Conservation (phyloP, 352 stramenopile genomes). For the Globisporangium rhizosaccharum region DNA sequence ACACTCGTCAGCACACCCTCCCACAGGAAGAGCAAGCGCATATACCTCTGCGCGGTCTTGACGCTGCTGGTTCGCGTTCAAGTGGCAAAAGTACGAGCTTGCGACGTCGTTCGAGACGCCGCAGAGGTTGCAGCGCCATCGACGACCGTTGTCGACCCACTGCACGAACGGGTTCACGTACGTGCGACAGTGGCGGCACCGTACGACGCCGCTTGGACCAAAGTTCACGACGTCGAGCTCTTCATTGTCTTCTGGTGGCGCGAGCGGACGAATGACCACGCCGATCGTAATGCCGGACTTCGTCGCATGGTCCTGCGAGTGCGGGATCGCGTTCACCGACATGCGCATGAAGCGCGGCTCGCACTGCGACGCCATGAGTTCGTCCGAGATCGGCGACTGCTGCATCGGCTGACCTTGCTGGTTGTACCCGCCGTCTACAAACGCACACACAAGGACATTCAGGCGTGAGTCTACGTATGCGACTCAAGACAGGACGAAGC, state of each 20-base stretch:
- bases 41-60: constrained; percentile 90
- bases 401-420: constrained; percentile 49
- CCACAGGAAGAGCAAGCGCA: constrained; percentile 13
- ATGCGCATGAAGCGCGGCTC: constrained; percentile 81
- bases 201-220: constrained; percentile 71
- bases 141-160: constrained; percentile 85
- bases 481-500: too few relatives aligned
- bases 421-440: constrained; percentile 46
- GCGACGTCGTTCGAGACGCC: constrained; percentile 88
- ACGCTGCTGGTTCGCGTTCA: constrained; percentile 93
- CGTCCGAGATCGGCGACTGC: constrained; percentile 47
- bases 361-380: constrained; percentile 70
- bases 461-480: too few relatives aligned
- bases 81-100: constrained; percentile 97
- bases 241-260: constrained; percentile 50
- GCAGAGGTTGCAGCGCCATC: constrained; percentile 88
- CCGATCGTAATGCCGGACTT: constrained; percentile 84
- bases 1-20: constrained; percentile 16
- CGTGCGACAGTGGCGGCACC: constrained; percentile 85
- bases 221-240: constrained; percentile 87
- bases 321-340: constrained; percentile 66
- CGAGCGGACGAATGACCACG: constrained; percentile 80
- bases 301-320: constrained; percentile 78
- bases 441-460: constrained; percentile 3
- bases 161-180: constrained; percentile 89